Base-by-base conservation (phyloP, 192 early-diverging fungal genomes). In the Linnemannia zychae region DNA sequence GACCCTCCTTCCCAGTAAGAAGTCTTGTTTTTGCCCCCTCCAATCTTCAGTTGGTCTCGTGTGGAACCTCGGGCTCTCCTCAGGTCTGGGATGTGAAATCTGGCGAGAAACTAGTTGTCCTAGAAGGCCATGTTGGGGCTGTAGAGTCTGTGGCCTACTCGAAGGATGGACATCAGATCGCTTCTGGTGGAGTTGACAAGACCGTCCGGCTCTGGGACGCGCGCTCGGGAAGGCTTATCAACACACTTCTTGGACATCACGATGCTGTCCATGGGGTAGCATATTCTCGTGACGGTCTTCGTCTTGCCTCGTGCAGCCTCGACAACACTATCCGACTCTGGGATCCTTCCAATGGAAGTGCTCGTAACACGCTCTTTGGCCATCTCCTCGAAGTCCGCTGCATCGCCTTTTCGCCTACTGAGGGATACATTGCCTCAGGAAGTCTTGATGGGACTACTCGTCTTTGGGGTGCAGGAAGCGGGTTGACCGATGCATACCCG, bases 111-210 rank as follows among this genome's bases (percentile, higher is more conserved):
- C 57, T 68, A 16, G 13, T 1, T 68, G 11, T 18, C 49, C 2
- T 79, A 2, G 48, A 31, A 79, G 94, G 96, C 4, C 98, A 99
- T 79, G 93, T 85, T 2, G 93, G 95, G 79, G 97, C 96, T 96
- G 98, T 99, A 1, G 91, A 97, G 72, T 92, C 88, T 28, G 94
- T 99, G 60, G 91, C 95, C 11, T 99, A 96, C 96, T 94, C 97
- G 22, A 97, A 97, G 36, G 93, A 98, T 87, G 95, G 94, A 18
- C 84, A 86, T 77, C 84, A 90, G 7, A 88, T 99, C 79, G 96
- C 95, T 9, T 97, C 96, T 4, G 98, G 97, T 37, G 90, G 96
- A 52, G 97, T 97, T 96, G 98, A 99, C 84, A 94, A 92, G 37
- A 95, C 93, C 3, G 95, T 96, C 74, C 36, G 81, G 11, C 74